phyloP scores from a whole-genome alignment of 1,284 basidiomycete species.

The Acaromyces ingoldii region DNA sequence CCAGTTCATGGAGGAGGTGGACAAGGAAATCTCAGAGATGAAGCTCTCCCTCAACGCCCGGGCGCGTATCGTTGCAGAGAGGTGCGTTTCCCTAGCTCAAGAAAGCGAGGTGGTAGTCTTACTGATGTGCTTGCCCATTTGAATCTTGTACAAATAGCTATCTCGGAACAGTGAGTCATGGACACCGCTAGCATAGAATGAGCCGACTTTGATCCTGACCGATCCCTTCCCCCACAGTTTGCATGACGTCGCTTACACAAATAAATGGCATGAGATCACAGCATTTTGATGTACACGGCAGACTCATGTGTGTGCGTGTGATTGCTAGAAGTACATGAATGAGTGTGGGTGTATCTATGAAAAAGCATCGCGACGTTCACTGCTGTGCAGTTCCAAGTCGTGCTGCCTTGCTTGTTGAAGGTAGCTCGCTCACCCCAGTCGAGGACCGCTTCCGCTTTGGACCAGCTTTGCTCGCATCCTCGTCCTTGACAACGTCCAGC shows the following conservation, averaged over 20 bases:
- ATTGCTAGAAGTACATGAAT: too few species aligned
- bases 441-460: too few species aligned
- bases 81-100: neutral
- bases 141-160: neutral
- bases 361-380: too few species aligned
- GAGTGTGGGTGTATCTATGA: too few species aligned
- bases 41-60: conserved; percentile 78
- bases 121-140: neutral
- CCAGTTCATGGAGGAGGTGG: conserved; percentile 99
- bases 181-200: neutral
- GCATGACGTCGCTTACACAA: too few species aligned
- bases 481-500: neutral
- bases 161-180: conserved; percentile 10
- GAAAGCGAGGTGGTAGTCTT: neutral
- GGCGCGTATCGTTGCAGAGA: conserved; percentile 91
- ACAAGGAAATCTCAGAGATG: conserved; percentile 65
- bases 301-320: too few species aligned
- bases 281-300: too few species aligned
- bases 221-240: neutral
- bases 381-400: too few species aligned
- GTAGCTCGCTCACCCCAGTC: too few species aligned
- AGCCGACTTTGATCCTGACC: neutral
- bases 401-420: too few species aligned
- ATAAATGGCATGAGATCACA: too few species aligned
- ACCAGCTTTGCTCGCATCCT: conserved; percentile 8